Conservation (phyloP, 2,329 filamentous ascomycete genomes). For the Microdochium paspali region DNA sequence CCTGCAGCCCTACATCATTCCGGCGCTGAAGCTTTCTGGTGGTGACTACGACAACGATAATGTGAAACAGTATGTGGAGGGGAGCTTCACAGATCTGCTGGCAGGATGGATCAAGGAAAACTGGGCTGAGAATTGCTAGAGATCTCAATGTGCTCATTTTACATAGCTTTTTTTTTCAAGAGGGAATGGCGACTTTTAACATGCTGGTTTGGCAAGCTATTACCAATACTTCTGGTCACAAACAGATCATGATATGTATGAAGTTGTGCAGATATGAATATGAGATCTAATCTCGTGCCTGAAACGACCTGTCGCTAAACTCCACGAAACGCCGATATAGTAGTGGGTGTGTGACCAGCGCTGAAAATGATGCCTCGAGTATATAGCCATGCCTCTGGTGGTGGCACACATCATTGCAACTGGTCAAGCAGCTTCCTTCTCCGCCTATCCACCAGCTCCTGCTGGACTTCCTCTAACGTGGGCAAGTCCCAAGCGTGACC, state of each 20-base stretch:
- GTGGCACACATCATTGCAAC: constrained; percentile 28
- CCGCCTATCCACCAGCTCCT: constrained; percentile 81
- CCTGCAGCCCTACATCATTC: constrained; percentile 70
- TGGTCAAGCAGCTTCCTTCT: constrained; percentile 79
- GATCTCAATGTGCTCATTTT: constrained; percentile 1
- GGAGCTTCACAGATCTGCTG: constrained; percentile 46
- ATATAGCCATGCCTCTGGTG: neutral
- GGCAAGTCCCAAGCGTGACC: constrained; percentile 76
- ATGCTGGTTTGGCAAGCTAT: no score
- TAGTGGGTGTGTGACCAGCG: neutral
- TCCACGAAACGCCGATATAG: neutral
- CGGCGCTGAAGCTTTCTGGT: constrained; percentile 57
- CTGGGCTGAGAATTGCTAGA: constrained; percentile 41
- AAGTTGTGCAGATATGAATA: no score
- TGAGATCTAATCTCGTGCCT: neutral
- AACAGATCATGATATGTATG: no score
- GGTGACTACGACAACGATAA: constrained; percentile 38
- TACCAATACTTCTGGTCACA: no score
- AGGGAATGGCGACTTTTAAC: no score
- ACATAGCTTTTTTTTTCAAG: no score
- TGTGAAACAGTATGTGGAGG: constrained; percentile 41
- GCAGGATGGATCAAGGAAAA: constrained; percentile 48
- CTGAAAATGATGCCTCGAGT: neutral
- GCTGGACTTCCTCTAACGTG: constrained; percentile 84
- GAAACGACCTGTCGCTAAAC: neutral